Evolutionary conservation across 2,329 filamentous ascomycete species (phyloP), one percentile per base, ranked within the genome.

Genomic region (Camillea tinctor): DNA sequence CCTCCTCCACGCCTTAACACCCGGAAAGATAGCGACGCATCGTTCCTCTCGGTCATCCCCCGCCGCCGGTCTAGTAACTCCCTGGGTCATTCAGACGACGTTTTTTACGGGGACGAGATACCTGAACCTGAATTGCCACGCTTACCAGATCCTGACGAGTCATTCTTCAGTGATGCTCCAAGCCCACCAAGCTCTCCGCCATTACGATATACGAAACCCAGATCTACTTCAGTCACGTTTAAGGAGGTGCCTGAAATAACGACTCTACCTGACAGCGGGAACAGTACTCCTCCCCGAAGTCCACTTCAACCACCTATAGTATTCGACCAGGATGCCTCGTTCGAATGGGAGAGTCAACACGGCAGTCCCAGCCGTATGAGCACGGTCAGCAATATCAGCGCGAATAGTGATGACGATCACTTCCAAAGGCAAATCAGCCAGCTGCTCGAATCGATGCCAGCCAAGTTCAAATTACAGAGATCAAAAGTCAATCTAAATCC

Each of bases 361-460:
- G 67, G 68, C 48, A 77, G 71, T 58, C 75, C 77, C 0, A 69
- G 72, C 22, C 73, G 75, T 26, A 69, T 69, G 64, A 75, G 73
- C 54, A 66, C 74, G 4, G 76, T 76, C 58, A 76, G 75, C 59
- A 72, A 66, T 56, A 53, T 73, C 59, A 75, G 61, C 51, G 13
- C 71, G 19, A 53, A 30, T 26, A 54, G 64, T 56, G 77, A 82
- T 0, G 86, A 89, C 64, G 88, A 92, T 64, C 85, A 91, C 58
- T 81, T 96, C 15, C 90, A 92, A 65, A 86, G 88, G 63, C 92
- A 93, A 71, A 93, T 96, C 54, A 90, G 86, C 69, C 86, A 90
- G 55, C 90, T 96, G 59, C 82, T 96, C 48, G 86, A 87, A 60
- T 89, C 84, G 20, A 91, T 96, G 63, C 92, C 92, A 1, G 88